phyloP scores from a whole-genome alignment of 306 rosid genomes.

The Acacia melanoxylon region DNA sequence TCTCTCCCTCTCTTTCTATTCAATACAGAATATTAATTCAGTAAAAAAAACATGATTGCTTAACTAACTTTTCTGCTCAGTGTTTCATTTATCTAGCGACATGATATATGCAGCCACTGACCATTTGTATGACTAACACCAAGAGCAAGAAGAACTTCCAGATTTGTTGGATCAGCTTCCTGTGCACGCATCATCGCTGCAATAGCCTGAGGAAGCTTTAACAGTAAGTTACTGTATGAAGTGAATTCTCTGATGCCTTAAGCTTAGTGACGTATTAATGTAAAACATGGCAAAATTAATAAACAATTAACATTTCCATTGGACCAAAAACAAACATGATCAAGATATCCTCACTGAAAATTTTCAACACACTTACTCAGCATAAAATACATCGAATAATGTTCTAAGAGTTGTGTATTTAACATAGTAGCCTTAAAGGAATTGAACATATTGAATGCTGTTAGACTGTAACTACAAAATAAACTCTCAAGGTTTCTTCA shows the following conservation, averaged over 20 bases:
- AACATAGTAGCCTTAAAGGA: background rate
- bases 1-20: no score
- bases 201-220: constrained; percentile 67
- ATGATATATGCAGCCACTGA: constrained; percentile 39
- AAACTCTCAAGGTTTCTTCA: background rate
- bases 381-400: background rate
- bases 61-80: constrained; percentile 9
- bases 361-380: background rate
- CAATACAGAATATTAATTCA: no score
- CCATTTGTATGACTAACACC: constrained; percentile 99
- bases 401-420: background rate
- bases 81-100: constrained; percentile 9
- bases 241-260: background rate
- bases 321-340: background rate
- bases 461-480: background rate
- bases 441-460: background rate
- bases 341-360: background rate
- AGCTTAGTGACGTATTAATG: background rate
- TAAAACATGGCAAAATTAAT: constrained; percentile 18
- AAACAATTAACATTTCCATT: background rate
- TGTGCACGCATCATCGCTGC: constrained; percentile 99
- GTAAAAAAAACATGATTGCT: background rate
- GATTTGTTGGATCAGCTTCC: constrained; percentile 91
- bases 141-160: constrained; percentile 99
- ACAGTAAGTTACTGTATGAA: constrained; percentile 23